Conservation (phyloP, 805 yeast genomes). For the Saturnispora saitoi region DNA sequence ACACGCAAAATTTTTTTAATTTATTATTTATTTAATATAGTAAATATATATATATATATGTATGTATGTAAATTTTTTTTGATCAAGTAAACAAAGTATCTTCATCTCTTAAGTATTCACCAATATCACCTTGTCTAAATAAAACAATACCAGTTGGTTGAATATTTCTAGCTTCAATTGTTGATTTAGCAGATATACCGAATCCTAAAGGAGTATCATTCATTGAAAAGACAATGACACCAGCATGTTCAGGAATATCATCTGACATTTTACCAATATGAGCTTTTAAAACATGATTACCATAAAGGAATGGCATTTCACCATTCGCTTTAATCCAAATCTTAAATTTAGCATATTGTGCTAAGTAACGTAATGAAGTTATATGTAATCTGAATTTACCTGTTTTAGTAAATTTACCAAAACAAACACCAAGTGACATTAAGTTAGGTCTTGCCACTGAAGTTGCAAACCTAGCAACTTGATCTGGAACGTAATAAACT, state of each 20-base stretch:
- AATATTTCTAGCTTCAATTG: slow-evolving; percentile 75
- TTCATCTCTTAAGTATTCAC: slow-evolving; percentile 96
- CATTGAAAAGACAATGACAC: slow-evolving; percentile 88
- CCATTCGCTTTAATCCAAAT: slow-evolving; percentile 96
- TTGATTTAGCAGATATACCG: slow-evolving; percentile 89
- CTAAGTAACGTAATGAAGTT: slow-evolving; percentile 76
- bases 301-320: slow-evolving; percentile 96
- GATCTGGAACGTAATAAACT: slow-evolving; percentile 85
- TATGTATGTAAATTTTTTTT: background rate
- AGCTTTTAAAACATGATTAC: slow-evolving; percentile 93
- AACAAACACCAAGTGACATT: slow-evolving; percentile 88
- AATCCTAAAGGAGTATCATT: slow-evolving; percentile 88
- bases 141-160: slow-evolving; percentile 95
- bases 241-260: slow-evolving; percentile 97
- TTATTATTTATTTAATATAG: background rate
- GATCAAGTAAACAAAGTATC: slow-evolving; percentile 80
- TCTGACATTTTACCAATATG: slow-evolving; percentile 96
- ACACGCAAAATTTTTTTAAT: background rate
- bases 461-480: slow-evolving; percentile 79
- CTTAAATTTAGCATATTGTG: slow-evolving; percentile 85
- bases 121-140: slow-evolving; percentile 94
- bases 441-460: slow-evolving; percentile 81
- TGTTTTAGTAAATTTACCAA: slow-evolving; percentile 95
- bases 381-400: slow-evolving; percentile 94
- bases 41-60: background rate